Conservation (phyloP, 179 eudicot species). For the Gypsophila paniculata region DNA sequence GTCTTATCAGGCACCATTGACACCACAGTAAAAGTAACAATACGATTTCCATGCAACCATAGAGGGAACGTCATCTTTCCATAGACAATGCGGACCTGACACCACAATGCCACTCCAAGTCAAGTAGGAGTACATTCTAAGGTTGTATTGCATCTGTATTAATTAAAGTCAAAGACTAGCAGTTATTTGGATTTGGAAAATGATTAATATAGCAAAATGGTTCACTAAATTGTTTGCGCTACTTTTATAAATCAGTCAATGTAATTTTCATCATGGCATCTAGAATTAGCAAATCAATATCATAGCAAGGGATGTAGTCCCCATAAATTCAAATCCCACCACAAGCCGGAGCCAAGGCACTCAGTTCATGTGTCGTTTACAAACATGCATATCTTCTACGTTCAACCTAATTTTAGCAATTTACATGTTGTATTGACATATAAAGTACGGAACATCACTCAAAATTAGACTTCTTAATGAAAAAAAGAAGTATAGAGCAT, state of each 20-base stretch:
- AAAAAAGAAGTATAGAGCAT: no score
- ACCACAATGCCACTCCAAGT: background rate
- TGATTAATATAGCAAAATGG: background rate
- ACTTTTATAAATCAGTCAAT: background rate
- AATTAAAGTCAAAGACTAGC: no score
- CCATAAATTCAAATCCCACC: no score
- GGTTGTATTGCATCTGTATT: background rate
- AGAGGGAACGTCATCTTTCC: slow-evolving; percentile 80
- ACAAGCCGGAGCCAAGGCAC: no score
- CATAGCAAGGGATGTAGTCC: no score
- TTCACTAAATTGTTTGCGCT: background rate
- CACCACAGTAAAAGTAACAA: slow-evolving; percentile 65
- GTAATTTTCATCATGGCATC: background rate
- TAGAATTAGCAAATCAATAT: no score
- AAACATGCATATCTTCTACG: background rate
- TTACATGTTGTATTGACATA: background rate
- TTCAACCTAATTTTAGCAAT: background rate
- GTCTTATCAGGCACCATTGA: slow-evolving; percentile 62
- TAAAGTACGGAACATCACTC: background rate
- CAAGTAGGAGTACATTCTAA: slow-evolving; percentile 3
- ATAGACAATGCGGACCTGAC: slow-evolving; percentile 73
- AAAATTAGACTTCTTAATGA: no score
- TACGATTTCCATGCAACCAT: slow-evolving; percentile 89
- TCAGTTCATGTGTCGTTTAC: background rate
- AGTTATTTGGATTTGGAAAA: background rate